A percentile compares a stretch with the other conserved stretches of the same genome.
phyloP scores from a whole-genome alignment of 345 rosid species.

The Linum tenue region DNA sequence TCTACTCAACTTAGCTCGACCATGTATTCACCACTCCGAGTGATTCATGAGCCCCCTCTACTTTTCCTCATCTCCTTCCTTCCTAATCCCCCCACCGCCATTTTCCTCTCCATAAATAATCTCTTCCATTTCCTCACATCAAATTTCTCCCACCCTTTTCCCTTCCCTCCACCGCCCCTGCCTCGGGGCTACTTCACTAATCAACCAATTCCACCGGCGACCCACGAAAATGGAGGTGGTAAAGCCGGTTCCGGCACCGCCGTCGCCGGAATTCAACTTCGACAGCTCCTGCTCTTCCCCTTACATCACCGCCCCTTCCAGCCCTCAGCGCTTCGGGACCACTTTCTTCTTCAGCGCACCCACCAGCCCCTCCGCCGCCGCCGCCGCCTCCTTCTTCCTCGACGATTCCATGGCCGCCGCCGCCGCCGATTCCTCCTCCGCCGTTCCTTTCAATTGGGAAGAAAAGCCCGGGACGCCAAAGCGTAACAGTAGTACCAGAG shows the following conservation, averaged over 20 bases:
- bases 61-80: constrained; percentile 14
- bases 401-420: not conserved
- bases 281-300: constrained; percentile 83
- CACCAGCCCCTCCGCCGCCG: constrained; percentile 55
- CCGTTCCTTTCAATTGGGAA: constrained; percentile 38
- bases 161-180: not conserved
- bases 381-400: constrained; percentile 12
- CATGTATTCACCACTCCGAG: too few relatives aligned
- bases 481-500: constrained; percentile 1
- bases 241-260: constrained; percentile 16
- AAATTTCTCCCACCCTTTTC: not conserved
- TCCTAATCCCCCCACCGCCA: not conserved
- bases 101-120: constrained; percentile 6
- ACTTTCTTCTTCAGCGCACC: constrained; percentile 55
- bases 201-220: not conserved
- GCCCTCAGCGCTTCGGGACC: constrained; percentile 59
- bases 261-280: constrained; percentile 51
- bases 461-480: constrained; percentile 37
- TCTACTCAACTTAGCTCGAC: too few relatives aligned
- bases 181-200: not conserved
- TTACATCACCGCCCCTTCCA: constrained; percentile 94
- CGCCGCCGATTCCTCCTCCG: constrained; percentile 17
- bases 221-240: constrained; percentile 44
- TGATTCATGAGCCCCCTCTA: not conserved
- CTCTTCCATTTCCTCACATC: not conserved